These are phyloP conservation scores for Groenewaldozyma salmanticensis DNA, from an alignment of 805 yeast genomes.

Conservation along the genomic window DNA sequence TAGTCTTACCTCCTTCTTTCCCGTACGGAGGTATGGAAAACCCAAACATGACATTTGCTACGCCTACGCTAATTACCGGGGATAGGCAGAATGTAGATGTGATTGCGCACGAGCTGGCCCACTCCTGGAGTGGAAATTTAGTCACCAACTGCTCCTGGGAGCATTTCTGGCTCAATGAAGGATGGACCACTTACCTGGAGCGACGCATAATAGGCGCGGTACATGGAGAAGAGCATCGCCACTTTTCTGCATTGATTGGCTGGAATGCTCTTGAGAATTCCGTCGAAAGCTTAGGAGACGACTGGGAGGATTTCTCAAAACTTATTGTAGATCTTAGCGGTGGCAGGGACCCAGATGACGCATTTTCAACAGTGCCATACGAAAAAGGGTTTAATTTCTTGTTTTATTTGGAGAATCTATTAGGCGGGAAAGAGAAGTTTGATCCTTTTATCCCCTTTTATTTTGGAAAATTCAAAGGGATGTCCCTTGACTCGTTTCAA, in stretches of 20 bases:
- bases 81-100: constrained; percentile 83
- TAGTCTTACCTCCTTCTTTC: constrained; percentile 65
- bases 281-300: constrained; percentile 52
- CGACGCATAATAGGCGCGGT: constrained; percentile 68
- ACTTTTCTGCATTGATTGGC: constrained; percentile 76
- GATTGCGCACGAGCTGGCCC: constrained; percentile 87
- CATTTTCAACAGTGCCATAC: constrained; percentile 80
- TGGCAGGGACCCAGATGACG: constrained; percentile 77
- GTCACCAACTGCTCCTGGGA: constrained; percentile 90
- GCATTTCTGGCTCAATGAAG: constrained; percentile 91
- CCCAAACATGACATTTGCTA: constrained; percentile 82
- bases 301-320: constrained; percentile 39
- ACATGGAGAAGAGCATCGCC: constrained; percentile 73
- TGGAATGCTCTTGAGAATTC: constrained; percentile 73
- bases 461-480: constrained; percentile 57
- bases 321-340: constrained; percentile 65
- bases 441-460: constrained; percentile 76
- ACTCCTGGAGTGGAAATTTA: constrained; percentile 86
- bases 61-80: constrained; percentile 79
- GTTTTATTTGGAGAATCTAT: constrained; percentile 56
- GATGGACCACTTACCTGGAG: constrained; percentile 91
- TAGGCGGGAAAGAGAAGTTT: constrained; percentile 57
- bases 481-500: constrained; percentile 72
- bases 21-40: constrained; percentile 96
- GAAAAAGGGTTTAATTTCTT: constrained; percentile 82